Percentiles rank a stretch among this genome's conserved stretches.
Evolutionary conservation across 148 eudicot species (phyloP).

Genomic region (Arbutus unedo): DNA sequence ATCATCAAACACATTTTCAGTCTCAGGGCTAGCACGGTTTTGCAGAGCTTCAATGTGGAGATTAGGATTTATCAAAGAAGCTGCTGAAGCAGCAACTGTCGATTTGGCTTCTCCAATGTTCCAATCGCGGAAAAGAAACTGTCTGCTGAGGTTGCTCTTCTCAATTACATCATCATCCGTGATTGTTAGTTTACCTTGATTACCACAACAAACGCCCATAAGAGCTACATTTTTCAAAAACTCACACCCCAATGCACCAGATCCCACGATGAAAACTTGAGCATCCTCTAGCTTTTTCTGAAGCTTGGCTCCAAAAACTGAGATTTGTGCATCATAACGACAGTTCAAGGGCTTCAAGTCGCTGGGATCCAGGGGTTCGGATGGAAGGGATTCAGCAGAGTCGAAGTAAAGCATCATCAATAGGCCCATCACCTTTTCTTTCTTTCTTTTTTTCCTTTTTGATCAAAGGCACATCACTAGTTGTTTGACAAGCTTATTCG

Average conservation of each 20-base stretch:
- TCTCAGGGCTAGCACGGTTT: slow-evolving; percentile 90
- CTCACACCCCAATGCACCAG: slow-evolving; percentile 95
- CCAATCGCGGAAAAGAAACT: slow-evolving; percentile 91
- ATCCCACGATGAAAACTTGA: slow-evolving; percentile 68
- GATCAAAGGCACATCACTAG: neutral
- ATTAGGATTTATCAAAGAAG: slow-evolving; percentile 52
- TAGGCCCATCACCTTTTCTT: neutral
- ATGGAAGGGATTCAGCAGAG: slow-evolving; percentile 83
- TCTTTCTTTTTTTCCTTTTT: too few species aligned
- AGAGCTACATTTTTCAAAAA: slow-evolving; percentile 88
- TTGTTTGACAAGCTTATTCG: neutral
- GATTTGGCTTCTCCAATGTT: slow-evolving; percentile 97
- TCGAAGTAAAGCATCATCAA: slow-evolving; percentile 51
- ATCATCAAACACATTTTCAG: slow-evolving; percentile 83
- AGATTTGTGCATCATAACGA: slow-evolving; percentile 92
- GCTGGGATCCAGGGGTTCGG: slow-evolving; percentile 56
- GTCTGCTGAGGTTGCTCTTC: slow-evolving; percentile 91
- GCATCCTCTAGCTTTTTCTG: slow-evolving; percentile 86
- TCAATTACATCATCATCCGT: slow-evolving; percentile 97
- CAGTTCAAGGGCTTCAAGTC: slow-evolving; percentile 65
- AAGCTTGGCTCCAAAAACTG: slow-evolving; percentile 82
- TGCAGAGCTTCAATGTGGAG: slow-evolving; percentile 70
- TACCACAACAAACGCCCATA: slow-evolving; percentile 81
- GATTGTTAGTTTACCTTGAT: slow-evolving; percentile 68
- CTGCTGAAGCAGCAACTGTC: slow-evolving; percentile 87